Percentiles rank a stretch among this genome's conserved stretches.
phyloP scores from a whole-genome alignment of 768 basidiomycete species.

The Boletus rubropictus region DNA sequence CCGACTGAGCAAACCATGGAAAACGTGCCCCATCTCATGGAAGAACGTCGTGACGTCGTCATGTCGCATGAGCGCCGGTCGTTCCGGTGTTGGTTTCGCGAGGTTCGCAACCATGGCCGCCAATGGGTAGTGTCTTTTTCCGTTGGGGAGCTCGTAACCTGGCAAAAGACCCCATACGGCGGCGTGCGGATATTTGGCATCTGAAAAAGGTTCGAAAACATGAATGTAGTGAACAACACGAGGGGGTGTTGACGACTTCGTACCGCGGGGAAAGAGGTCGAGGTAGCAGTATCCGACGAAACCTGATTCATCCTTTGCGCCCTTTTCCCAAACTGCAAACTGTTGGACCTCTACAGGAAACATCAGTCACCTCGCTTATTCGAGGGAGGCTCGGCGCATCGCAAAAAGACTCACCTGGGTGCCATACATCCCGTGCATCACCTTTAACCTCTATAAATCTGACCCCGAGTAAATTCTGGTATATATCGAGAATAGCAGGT shows the following conservation, averaged over 20 bases:
- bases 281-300: conserved; percentile 86
- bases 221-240: background rate
- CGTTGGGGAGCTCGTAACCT: conserved; percentile 54
- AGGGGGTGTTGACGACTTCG: conserved; percentile 1
- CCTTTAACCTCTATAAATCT: conserved; percentile 53
- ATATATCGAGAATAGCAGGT: conserved; percentile 75
- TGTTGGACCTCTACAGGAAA: conserved; percentile 62
- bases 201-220: conserved; percentile 31
- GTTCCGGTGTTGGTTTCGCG: conserved; percentile 74
- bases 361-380: background rate
- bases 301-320: conserved; percentile 59
- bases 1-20: conserved; percentile 62
- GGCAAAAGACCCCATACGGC: conserved; percentile 76
- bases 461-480: conserved; percentile 77
- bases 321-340: conserved; percentile 80
- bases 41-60: conserved; percentile 88
- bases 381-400: background rate
- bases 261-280: conserved; percentile 81
- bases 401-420: conserved; percentile 50
- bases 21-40: conserved; percentile 83
- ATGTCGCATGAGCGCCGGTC: conserved; percentile 82
- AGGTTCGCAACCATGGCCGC: conserved; percentile 88
- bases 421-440: conserved; percentile 66
- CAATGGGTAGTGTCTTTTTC: conserved; percentile 64
- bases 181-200: conserved; percentile 78